phyloP scores from a whole-genome alignment of 23 red algal species.

The Gracilaria vermiculophylla region DNA sequence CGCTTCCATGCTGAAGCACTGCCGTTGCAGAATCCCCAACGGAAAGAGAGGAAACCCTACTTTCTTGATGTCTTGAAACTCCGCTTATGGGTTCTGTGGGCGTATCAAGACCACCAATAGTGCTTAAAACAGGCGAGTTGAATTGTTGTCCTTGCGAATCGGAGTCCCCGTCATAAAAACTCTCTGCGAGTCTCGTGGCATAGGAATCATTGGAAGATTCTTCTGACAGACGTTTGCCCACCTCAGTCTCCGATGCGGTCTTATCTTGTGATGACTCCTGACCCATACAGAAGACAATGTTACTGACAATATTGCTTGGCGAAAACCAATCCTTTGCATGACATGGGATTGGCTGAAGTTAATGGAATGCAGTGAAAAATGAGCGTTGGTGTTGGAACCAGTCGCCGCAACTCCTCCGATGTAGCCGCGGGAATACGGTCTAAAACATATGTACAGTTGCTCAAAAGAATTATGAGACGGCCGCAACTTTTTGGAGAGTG shows the following conservation, averaged over 20 bases:
- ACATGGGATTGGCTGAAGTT: neutral
- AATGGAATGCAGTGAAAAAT: neutral
- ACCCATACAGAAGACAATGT: constrained; percentile 3
- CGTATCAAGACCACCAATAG: neutral
- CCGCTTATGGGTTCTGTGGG: neutral
- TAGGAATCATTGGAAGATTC: constrained; percentile 24
- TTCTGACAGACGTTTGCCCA: neutral
- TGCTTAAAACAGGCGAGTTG: neutral
- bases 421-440: neutral
- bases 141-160: neutral
- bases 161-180: neutral
- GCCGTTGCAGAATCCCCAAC: neutral
- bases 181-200: neutral
- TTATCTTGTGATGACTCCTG: neutral
- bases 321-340: neutral
- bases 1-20: neutral
- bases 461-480: neutral
- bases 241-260: neutral
- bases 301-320: neutral
- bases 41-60: neutral
- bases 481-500: neutral
- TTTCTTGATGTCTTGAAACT: neutral
- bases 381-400: neutral
- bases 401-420: neutral
- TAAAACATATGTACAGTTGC: neutral